Percentiles rank a stretch among this genome's conserved stretches.
Conservation (phyloP, 2,329 filamentous ascomycete genomes). For the Septoria linicola region DNA sequence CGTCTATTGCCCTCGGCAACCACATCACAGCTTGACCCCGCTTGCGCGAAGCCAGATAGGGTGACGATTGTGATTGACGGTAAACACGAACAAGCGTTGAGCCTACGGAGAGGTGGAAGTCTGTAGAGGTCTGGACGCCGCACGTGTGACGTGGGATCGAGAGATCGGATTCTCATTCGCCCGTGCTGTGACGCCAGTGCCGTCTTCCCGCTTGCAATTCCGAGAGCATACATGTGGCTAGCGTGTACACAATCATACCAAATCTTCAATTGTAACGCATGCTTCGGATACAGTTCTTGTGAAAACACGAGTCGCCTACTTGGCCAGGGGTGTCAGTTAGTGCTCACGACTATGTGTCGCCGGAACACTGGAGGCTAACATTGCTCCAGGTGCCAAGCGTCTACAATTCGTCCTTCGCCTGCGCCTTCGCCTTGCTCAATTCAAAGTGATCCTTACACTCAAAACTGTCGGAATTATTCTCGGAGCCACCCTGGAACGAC, state of each 20-base stretch:
- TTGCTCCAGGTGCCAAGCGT: too few species aligned
- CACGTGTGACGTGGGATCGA: conserved; percentile 10
- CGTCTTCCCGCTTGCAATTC: background rate
- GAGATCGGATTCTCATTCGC: background rate
- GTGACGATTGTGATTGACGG: conserved; percentile 1
- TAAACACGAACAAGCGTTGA: conserved; percentile 1
- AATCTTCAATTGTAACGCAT: too few species aligned
- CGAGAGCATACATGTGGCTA: too few species aligned
- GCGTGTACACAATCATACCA: too few species aligned
- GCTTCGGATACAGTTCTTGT: too few species aligned
- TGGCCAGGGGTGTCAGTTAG: too few species aligned
- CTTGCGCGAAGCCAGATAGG: conserved; percentile 1
- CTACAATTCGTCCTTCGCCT: conserved; percentile 18
- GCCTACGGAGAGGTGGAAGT: conserved; percentile 5
- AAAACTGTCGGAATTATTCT: conserved; percentile 20
- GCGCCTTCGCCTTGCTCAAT: background rate
- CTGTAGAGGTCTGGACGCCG: conserved; percentile 7
- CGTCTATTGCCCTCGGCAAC: background rate
- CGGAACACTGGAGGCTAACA: too few species aligned
- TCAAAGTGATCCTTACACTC: conserved; percentile 23
- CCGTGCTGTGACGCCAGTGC: background rate
- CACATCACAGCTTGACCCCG: conserved; percentile 9
- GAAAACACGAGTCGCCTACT: too few species aligned
- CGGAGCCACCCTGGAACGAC: conserved; percentile 23
- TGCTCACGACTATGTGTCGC: too few species aligned